phyloP scores from a whole-genome alignment of 768 basidiomycete genomes.

The Mycena rosella region DNA sequence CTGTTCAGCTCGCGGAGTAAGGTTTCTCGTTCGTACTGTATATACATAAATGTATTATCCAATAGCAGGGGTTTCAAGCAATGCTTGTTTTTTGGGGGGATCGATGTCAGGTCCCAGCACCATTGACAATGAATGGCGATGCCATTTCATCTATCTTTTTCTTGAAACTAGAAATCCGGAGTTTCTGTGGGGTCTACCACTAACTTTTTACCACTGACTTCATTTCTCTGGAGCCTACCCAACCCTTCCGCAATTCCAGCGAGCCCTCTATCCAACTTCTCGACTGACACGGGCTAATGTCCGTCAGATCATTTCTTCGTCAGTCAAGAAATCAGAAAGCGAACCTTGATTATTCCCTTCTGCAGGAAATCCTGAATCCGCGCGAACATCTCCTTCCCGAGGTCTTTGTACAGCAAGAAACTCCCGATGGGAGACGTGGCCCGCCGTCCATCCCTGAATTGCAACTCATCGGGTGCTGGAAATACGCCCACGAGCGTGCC shows the following conservation, averaged over 20 bases:
- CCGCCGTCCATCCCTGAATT: background rate
- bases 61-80: too few relatives aligned
- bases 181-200: background rate
- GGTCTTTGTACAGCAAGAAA: background rate
- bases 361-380: background rate
- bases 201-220: background rate
- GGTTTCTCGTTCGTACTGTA: too few relatives aligned
- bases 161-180: too few relatives aligned
- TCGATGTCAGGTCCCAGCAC: too few relatives aligned
- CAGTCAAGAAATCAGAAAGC: background rate
- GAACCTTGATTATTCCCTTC: background rate
- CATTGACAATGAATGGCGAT: too few relatives aligned
- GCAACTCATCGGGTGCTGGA: background rate
- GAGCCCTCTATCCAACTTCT: background rate
- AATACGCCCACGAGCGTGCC: background rate
- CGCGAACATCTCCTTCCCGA: background rate
- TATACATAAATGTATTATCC: too few relatives aligned
- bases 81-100: too few relatives aligned
- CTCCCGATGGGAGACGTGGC: background rate
- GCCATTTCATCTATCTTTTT: too few relatives aligned
- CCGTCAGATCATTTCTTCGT: background rate
- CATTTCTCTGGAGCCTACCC: background rate
- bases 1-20: slow-evolving; percentile 8
- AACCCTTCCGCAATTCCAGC: background rate
- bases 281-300: background rate